Percentiles rank a stretch among this genome's conserved stretches.
Conservation (phyloP, 2,329 filamentous ascomycete species). For the Hansfordia pulvinata region DNA sequence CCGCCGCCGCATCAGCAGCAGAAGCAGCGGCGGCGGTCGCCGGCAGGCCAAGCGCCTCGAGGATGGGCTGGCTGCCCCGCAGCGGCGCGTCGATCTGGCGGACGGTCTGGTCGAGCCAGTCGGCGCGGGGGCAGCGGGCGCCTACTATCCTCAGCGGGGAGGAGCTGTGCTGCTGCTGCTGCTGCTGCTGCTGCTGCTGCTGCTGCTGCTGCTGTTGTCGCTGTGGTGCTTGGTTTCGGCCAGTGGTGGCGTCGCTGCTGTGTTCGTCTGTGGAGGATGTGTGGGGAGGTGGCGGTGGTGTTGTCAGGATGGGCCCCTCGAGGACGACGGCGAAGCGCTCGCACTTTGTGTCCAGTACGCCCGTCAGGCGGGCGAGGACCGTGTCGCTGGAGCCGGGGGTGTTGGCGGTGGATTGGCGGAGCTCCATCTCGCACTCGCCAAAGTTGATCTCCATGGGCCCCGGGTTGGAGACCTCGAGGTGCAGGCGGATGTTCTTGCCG, state of each 20-base stretch:
- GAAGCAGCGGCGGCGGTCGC: too few species aligned
- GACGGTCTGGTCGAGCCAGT: slow-evolving; percentile 12
- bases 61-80: slow-evolving; percentile 4
- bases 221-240: too few species aligned
- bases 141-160: slow-evolving; percentile 9
- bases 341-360: slow-evolving; percentile 10
- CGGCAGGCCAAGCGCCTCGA: slow-evolving; percentile 7
- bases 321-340: slow-evolving; percentile 8
- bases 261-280: too few species aligned
- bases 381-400: slow-evolving; percentile 3
- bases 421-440: slow-evolving; percentile 12
- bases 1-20: too few species aligned
- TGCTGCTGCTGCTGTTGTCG: too few species aligned
- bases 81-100: slow-evolving; percentile 12
- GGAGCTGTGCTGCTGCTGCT: too few species aligned
- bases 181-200: too few species aligned
- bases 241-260: too few species aligned
- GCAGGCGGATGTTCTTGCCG: slow-evolving; percentile 3
- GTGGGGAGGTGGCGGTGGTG: too few species aligned
- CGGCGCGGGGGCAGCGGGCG: slow-evolving; percentile 8
- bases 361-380: slow-evolving; percentile 10
- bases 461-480: slow-evolving; percentile 9
- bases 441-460: slow-evolving; percentile 13
- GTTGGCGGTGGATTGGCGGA: too few species aligned
- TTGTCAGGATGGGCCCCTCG: slow-evolving; percentile 5